phyloP scores from a whole-genome alignment of 345 rosid species.

The Ceriops decandra region DNA sequence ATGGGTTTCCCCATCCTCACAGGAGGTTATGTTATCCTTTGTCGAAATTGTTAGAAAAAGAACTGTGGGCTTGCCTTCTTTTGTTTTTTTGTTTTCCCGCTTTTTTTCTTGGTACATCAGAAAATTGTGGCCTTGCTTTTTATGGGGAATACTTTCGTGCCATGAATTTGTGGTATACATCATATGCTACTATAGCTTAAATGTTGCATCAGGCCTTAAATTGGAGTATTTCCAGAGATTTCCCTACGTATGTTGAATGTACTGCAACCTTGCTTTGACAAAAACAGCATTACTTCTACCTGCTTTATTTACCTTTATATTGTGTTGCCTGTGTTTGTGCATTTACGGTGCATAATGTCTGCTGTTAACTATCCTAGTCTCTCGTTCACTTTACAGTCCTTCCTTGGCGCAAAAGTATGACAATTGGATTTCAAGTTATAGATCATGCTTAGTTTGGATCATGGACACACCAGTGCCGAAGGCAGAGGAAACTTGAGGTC shows the following conservation, averaged over 20 bases:
- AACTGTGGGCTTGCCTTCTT: too few species aligned
- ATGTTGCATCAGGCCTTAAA: background rate
- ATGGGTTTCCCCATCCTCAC: too few species aligned
- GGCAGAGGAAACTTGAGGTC: slow-evolving; percentile 27
- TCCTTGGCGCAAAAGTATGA: slow-evolving; percentile 54
- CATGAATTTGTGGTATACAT: too few species aligned
- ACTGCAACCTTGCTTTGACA: too few species aligned
- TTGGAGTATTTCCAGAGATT: background rate
- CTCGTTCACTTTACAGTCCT: slow-evolving; percentile 36
- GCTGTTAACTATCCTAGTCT: background rate
- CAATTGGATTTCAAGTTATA: slow-evolving; percentile 7
- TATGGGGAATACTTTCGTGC: too few species aligned
- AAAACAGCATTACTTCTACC: background rate
- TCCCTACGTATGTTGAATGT: background rate
- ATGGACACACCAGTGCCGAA: slow-evolving; percentile 10
- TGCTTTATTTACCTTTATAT: background rate
- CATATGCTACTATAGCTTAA: background rate
- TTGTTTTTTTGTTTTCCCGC: too few species aligned
- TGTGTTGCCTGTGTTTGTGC: background rate
- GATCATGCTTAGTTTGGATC: slow-evolving; percentile 5
- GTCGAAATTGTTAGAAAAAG: too few species aligned
- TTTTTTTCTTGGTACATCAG: too few species aligned
- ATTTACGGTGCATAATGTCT: background rate
- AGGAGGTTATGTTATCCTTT: too few species aligned
- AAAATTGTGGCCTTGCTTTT: too few species aligned